Conservation (phyloP, 1,284 basidiomycete species). For the Cryptococcus maquisensis region DNA sequence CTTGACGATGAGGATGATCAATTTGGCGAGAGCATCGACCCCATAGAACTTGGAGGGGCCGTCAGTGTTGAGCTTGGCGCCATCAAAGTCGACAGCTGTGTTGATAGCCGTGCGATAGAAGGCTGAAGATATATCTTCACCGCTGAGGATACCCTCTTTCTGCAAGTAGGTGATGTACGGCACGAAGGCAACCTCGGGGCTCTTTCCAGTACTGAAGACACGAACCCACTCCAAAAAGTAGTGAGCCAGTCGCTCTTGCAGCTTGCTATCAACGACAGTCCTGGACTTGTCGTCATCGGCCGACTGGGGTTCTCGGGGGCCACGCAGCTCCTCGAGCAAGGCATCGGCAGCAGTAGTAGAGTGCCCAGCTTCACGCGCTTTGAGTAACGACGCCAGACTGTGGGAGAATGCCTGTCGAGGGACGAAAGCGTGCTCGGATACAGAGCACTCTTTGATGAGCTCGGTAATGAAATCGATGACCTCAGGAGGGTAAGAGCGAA, state of each 20-base stretch:
- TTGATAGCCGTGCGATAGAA: conserved; percentile 99
- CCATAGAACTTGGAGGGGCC: conserved; percentile 81
- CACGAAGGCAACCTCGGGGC: conserved; percentile 93
- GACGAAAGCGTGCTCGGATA: conserved; percentile 67
- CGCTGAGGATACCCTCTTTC: conserved; percentile 92
- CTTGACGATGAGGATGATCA: conserved; percentile 98
- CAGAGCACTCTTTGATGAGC: conserved; percentile 80
- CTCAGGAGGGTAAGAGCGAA: conserved; percentile 67
- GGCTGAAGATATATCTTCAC: conserved; percentile 92
- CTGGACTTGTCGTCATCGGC: conserved; percentile 24
- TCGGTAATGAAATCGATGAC: conserved; percentile 78
- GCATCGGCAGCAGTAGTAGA: conserved; percentile 33
- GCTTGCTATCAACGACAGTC: conserved; percentile 41
- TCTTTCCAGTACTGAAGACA: conserved; percentile 68
- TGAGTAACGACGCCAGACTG: conserved; percentile 75
- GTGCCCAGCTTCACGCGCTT: conserved; percentile 48
- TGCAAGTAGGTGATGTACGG: conserved; percentile 96
- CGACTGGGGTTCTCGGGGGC: conserved; percentile 52
- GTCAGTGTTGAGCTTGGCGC: conserved; percentile 74
- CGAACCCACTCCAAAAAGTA: conserved; percentile 81
- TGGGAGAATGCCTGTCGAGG: conserved; percentile 74
- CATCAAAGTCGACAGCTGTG: conserved; percentile 86
- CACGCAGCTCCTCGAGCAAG: conserved; percentile 47
- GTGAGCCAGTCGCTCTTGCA: conserved; percentile 56
- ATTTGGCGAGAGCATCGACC: conserved; percentile 88